Conservation (phyloP, 345 rosid genomes). For the Cardamine occulta region DNA sequence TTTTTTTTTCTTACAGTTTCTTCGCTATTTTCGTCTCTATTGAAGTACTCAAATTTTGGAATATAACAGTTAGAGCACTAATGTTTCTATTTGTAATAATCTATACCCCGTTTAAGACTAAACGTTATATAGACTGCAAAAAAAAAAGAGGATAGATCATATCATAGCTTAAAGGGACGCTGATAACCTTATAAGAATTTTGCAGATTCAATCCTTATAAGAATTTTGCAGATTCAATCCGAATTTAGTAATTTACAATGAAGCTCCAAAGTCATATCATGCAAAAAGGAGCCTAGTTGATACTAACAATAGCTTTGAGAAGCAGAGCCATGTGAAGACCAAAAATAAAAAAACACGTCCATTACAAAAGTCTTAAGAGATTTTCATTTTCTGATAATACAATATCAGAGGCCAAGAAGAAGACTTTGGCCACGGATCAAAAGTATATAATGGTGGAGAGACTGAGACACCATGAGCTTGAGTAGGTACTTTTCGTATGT, state of each 20-base stretch:
- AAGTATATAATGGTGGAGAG: conserved; percentile 35
- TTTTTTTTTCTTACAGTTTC: background rate
- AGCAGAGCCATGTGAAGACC: conserved; percentile 14
- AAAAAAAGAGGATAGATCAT: background rate
- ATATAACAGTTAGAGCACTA: background rate
- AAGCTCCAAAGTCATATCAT: conserved; percentile 33
- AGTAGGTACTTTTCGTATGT: conserved; percentile 6
- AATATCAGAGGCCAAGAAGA: conserved; percentile 30
- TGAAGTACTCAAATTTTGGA: background rate
- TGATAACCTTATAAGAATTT: background rate
- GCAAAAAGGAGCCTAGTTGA: conserved; percentile 14
- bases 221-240: conserved; percentile 9
- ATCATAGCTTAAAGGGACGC: background rate
- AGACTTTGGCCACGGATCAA: conserved; percentile 19
- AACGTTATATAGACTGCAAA: too few relatives aligned
- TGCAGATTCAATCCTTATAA: too few relatives aligned
- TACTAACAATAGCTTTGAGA: conserved; percentile 26
- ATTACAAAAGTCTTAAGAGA: conserved; percentile 6
- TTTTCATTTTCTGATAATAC: conserved; percentile 21
- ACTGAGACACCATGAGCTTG: conserved; percentile 24
- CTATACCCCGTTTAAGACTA: too few relatives aligned
- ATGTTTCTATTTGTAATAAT: too few relatives aligned
- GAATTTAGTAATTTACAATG: conserved; percentile 22
- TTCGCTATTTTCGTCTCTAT: background rate
- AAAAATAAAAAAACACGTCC: background rate